Conservation (phyloP, 1,284 basidiomycete genomes). For the Anthracocystis walkeri region DNA sequence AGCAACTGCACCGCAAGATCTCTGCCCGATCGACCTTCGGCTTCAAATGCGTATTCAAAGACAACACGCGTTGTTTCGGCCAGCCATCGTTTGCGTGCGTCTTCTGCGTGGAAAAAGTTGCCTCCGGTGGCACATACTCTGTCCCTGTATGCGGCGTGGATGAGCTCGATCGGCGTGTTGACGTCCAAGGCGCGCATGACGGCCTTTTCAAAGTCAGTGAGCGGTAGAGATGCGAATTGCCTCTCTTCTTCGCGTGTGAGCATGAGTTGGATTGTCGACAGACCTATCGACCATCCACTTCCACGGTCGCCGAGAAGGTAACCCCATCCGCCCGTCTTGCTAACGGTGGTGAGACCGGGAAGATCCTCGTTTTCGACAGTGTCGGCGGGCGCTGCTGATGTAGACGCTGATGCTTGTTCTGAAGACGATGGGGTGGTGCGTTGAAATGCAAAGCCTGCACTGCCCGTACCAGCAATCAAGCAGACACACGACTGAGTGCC, state of each 20-base stretch:
- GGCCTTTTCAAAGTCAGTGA: constrained; percentile 42
- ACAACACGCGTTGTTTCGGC: constrained; percentile 60
- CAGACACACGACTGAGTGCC: constrained; percentile 40
- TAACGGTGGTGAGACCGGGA: constrained; percentile 40
- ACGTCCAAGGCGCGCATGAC: constrained; percentile 30
- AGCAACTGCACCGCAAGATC: constrained; percentile 45
- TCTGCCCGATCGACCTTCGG: constrained; percentile 11
- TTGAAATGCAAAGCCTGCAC: constrained; percentile 49
- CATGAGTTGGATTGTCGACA: constrained; percentile 46
- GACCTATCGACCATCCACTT: constrained; percentile 48
- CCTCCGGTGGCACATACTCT: constrained; percentile 37
- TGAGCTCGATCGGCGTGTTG: constrained; percentile 46
- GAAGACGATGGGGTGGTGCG: constrained; percentile 24
- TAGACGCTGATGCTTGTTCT: background rate
- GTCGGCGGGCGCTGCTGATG: background rate
- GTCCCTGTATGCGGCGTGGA: constrained; percentile 42
- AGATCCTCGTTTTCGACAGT: constrained; percentile 42
- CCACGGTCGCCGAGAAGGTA: constrained; percentile 47
- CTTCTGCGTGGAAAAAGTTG: constrained; percentile 55
- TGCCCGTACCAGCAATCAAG: constrained; percentile 49
- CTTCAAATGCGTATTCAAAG: constrained; percentile 34
- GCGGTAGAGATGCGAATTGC: constrained; percentile 22
- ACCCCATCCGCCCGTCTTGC: constrained; percentile 50
- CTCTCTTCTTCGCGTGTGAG: constrained; percentile 37
- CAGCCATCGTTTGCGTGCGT: constrained; percentile 61